These are phyloP conservation scores for Ophiostoma pallidulum DNA, from an alignment of 2,329 filamentous ascomycete species.

Conservation along the genomic window DNA sequence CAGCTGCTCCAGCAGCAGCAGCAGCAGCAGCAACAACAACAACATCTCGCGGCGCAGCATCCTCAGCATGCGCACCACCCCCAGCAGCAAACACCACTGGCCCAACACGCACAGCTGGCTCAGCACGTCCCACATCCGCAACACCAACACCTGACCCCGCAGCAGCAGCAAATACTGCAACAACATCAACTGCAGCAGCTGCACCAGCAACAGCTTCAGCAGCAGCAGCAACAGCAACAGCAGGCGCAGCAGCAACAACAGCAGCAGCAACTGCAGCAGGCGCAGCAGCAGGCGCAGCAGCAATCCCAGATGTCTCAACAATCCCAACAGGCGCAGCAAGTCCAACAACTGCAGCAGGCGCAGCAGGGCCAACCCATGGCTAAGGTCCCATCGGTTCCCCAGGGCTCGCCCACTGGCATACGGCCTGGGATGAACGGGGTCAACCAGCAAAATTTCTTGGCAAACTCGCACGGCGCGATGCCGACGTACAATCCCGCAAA, in stretches of 20 bases:
- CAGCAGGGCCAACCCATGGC: slow-evolving; percentile 17
- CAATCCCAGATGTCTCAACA: slow-evolving; percentile 30
- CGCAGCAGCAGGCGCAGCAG: slow-evolving; percentile 35
- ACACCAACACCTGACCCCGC: slow-evolving; percentile 8
- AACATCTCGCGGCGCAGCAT: slow-evolving; percentile 29
- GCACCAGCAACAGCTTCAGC: slow-evolving; percentile 36
- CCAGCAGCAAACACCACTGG: slow-evolving; percentile 4
- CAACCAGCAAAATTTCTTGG: slow-evolving; percentile 44
- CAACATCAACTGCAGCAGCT: slow-evolving; percentile 25
- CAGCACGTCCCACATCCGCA: slow-evolving; percentile 8
- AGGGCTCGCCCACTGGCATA: slow-evolving; percentile 24
- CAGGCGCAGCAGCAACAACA: slow-evolving; percentile 23
- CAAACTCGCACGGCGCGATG: slow-evolving; percentile 45
- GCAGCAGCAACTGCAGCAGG: slow-evolving; percentile 40
- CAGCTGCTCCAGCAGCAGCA: slow-evolving; percentile 22
- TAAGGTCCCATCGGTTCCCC: slow-evolving; percentile 19
- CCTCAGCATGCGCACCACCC: slow-evolving; percentile 36
- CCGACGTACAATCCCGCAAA: slow-evolving; percentile 38
- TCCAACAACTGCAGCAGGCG: slow-evolving; percentile 10
- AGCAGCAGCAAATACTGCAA: slow-evolving; percentile 29
- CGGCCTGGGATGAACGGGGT: slow-evolving; percentile 33
- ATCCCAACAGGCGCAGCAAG: slow-evolving; percentile 23
- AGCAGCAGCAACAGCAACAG: slow-evolving; percentile 32
- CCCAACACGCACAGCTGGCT: slow-evolving; percentile 15
- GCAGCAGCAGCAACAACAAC: slow-evolving; percentile 22